Base-by-base conservation (phyloP, 1,139 yeast genomes). In the Kodamaea arcana region DNA sequence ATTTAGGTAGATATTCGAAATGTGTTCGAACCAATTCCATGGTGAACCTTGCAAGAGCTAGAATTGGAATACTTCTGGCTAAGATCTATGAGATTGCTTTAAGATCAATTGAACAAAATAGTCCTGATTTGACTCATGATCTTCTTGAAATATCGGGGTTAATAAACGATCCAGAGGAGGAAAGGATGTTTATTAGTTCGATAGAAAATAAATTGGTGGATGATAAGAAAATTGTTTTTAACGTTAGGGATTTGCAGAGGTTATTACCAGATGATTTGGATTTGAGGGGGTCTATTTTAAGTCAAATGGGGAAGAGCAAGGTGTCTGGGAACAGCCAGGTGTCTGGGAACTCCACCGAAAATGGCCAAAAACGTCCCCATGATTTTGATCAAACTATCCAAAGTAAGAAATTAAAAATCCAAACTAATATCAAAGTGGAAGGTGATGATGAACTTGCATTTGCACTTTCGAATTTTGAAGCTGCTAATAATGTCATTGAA, bases 11-110 rank as follows among this genome's bases (percentile, higher is more conserved):
- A 45, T 87, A 75, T 50, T 69, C 83, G 39, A 82, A 87, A 47
- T 62, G 75, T 29, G 69, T 81, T 48, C 72, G 97, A 44, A 72
- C 83, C 12, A 60, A 65, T 27, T 83, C 83, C 42, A 67, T 92
- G 20, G 75, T 69, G 1, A 75, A 75, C 27, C 69, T 84, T 34
- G 85, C 83, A 14, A 69, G 70, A 27, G 79, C 83, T 32, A 71
- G 90, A 40, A 61, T 88, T 30, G 98, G 98, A 5, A 58, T 70
- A 10, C 58, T 83, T 3, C 69, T 94, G 0, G 73, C 94, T 0
- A 62, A 69, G 33, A 71, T 94, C 6, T 92, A 83, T 52, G 68
- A 72, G 34, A 60, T 71, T 7, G 78, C 82, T 5, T 68, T 92
- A 42, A 51, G 61, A 29, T 53, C 72, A 27, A 65, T 84, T 22